Percentiles rank a stretch among this genome's conserved stretches.
Conservation (phyloP, 495 filamentous ascomycete species). For the Tricharina praecox region DNA sequence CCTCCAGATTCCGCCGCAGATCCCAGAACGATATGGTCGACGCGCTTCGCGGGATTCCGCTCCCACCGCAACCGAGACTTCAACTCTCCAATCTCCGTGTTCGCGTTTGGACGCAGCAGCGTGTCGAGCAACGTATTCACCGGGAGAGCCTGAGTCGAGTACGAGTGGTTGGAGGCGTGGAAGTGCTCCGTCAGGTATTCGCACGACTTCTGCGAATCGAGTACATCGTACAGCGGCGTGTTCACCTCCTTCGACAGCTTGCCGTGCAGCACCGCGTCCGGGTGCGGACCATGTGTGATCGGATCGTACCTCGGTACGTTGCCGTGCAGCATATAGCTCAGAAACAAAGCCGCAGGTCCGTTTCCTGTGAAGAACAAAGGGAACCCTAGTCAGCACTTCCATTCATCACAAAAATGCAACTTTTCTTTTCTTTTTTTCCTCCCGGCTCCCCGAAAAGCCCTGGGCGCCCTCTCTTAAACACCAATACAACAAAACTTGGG, state of each 20-base stretch:
- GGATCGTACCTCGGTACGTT: constrained; percentile 43
- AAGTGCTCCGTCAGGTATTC: constrained; percentile 43
- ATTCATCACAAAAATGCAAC: too few species aligned
- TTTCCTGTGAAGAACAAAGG: constrained; percentile 37
- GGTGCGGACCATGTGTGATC: constrained; percentile 35
- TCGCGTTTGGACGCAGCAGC: constrained; percentile 45
- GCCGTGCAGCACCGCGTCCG: constrained; percentile 41
- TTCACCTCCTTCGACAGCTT: constrained; percentile 34
- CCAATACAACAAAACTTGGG: background rate
- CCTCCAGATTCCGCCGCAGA: constrained; percentile 39
- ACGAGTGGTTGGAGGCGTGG: constrained; percentile 37
- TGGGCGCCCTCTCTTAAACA: too few species aligned
- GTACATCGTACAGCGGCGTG: constrained; percentile 32
- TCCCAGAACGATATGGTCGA: constrained; percentile 44
- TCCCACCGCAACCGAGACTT: constrained; percentile 42
- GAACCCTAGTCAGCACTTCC: background rate
- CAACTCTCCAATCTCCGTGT: constrained; percentile 37
- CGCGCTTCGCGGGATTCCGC: constrained; percentile 34
- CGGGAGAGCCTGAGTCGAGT: constrained; percentile 49
- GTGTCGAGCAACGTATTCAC: constrained; percentile 50
- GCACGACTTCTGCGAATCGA: constrained; percentile 19
- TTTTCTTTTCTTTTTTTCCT: too few species aligned
- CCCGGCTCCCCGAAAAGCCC: too few species aligned
- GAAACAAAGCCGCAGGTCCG: constrained; percentile 48
- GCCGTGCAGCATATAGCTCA: constrained; percentile 52